A percentile compares a stretch with the other conserved stretches of the same genome.
These are phyloP conservation scores for Fomitopsis serialis DNA, from an alignment of 768 basidiomycete species.

Conservation along the genomic window DNA sequence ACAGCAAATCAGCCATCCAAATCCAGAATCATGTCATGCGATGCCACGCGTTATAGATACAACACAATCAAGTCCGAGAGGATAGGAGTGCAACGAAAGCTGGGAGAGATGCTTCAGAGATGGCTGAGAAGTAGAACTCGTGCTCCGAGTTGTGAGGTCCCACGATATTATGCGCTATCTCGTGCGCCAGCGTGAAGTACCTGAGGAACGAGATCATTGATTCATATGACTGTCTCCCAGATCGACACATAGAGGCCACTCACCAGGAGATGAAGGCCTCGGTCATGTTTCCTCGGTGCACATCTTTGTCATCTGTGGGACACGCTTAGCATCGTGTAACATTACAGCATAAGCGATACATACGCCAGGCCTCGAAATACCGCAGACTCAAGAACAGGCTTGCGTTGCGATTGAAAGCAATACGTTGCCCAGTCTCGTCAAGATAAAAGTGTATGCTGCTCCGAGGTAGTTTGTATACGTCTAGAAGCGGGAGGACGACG, in stretches of 20 bases:
- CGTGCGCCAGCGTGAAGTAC: conserved; percentile 92
- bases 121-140: conserved; percentile 90
- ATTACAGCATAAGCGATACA: conserved; percentile 22
- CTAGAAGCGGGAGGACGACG: conserved; percentile 58
- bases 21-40: not conserved
- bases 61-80: not conserved
- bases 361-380: conserved; percentile 85
- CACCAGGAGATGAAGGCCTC: conserved; percentile 83
- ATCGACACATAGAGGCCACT: conserved; percentile 14
- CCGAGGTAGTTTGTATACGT: conserved; percentile 70
- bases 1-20: no score
- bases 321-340: not conserved
- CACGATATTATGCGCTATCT: conserved; percentile 89
- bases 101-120: conserved; percentile 64
- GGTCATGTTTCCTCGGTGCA: conserved; percentile 42
- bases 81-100: conserved; percentile 7
- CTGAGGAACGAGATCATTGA: conserved; percentile 27
- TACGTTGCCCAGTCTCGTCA: conserved; percentile 72
- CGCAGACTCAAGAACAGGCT: conserved; percentile 86
- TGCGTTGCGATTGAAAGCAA: conserved; percentile 91
- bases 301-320: conserved; percentile 64
- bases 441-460: conserved; percentile 82
- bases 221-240: no score
- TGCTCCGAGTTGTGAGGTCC: conserved; percentile 86
- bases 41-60: no score